phyloP scores from a whole-genome alignment of 2,329 filamentous ascomycete species.

The Aaosphaeria arxii region DNA sequence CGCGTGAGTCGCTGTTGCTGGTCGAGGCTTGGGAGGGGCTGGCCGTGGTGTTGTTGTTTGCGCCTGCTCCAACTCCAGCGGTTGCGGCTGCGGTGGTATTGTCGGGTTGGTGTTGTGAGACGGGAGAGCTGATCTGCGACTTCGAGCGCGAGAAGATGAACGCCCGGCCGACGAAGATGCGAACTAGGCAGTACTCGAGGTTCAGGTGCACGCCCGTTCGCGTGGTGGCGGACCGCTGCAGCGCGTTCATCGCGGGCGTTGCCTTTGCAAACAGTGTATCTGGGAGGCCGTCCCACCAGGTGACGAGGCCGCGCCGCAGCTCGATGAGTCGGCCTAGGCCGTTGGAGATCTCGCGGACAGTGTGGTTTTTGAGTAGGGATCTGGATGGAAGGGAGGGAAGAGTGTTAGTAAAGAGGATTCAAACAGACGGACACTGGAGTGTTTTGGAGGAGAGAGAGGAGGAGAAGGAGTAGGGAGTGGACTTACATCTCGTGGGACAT shows the following conservation, averaged over 20 bases:
- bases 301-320: not conserved
- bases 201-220: constrained; percentile 5
- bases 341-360: not conserved
- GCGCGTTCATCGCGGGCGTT: not conserved
- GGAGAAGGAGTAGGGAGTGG: not conserved
- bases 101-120: not conserved
- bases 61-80: not conserved
- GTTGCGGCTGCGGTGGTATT: no score
- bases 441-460: not conserved
- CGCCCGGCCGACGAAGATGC: constrained; percentile 12
- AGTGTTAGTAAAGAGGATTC: no score
- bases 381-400: not conserved
- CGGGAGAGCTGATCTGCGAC: not conserved
- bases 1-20: not conserved
- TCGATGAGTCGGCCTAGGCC: not conserved
- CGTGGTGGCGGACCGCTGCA: not conserved
- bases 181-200: constrained; percentile 8
- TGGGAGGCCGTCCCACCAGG: not conserved
- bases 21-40: not conserved
- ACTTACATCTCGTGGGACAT: not conserved
- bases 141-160: constrained; percentile 6
- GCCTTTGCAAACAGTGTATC: not conserved
- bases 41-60: not conserved
- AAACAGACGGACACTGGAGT: no score
- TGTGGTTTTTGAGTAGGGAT: not conserved